Evolutionary conservation across 441 rosid genomes (phyloP), one percentile per base, ranked within the genome.

Genomic region (Adansonia madagascariensis): DNA sequence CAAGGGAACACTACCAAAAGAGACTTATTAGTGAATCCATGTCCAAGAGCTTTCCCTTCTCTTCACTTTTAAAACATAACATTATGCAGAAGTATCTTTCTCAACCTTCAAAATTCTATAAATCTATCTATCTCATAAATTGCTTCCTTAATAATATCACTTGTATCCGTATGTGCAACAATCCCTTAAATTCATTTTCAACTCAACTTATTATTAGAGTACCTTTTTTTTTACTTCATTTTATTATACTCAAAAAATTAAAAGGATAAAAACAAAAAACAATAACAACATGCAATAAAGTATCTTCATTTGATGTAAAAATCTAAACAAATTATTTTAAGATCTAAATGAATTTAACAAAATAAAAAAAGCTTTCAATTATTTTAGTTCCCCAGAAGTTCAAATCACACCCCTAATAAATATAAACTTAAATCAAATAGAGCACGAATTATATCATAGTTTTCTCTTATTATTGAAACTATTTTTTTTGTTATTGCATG

Each of bases 371-470:
- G 8, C 15, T 53, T 31, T 47, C 15, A 52, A 27, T 27, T 53
- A 71, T 71, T 52, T 22, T 61, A 11, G 77, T 27, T 62, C 59
- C 70, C 43, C 12, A 27, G 61, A 74, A 74, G 46, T 62, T 74
- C 55, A 61, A 74, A 47, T 62, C 69, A 74, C 44, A 3, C 14
- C 55, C 31, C 59, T 62, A 6, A 39, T 18, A 18, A 31, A 64
- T 6, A 17, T 17, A 64, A 43, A 41, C 20, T 18, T 43, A 64
- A 65, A 75, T 65, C 64, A 65, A 20, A 39, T 15, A 15, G 3
- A 22, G 3, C 62, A 77, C 8, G 22, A 77, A 24, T 8, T 22
- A 53, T 12, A 53, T 12, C 12, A 18, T 41, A n/a, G 61, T 9
- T 31, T 47, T 63, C 18, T n/a, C 18, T n/a, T 62, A 71, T 35